These are phyloP conservation scores for Aureobasidium vineae DNA, from an alignment of 2,329 filamentous ascomycete species.

Conservation along the genomic window DNA sequence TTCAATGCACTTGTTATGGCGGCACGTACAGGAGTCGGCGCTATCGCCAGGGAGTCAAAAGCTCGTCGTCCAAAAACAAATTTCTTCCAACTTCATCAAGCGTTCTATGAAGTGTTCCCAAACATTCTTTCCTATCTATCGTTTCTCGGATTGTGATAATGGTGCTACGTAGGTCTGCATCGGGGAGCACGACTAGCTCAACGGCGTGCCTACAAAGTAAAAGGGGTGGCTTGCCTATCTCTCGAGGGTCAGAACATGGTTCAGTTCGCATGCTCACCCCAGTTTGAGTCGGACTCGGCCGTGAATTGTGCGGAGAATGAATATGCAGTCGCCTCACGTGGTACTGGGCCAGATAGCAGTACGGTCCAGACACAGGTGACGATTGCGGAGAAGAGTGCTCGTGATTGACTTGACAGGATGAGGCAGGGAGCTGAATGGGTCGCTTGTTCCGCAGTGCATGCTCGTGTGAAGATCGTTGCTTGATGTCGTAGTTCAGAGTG, in stretches of 20 bases:
- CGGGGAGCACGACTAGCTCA: constrained; percentile 13
- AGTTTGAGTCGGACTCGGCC: neutral
- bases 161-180: neutral
- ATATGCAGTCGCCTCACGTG: constrained; percentile 12
- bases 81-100: constrained; percentile 26
- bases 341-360: neutral
- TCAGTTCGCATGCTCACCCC: neutral
- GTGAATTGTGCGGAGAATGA: constrained; percentile 7
- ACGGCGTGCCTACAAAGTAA: neutral
- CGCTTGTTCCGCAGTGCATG: neutral
- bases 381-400: constrained; percentile 6
- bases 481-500: constrained; percentile 13
- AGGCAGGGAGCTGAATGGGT: neutral
- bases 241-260: constrained; percentile 1
- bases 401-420: neutral
- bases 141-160: neutral
- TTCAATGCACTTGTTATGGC: constrained; percentile 28
- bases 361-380: neutral
- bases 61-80: constrained; percentile 24
- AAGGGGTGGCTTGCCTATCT: neutral
- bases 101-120: constrained; percentile 16
- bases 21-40: constrained; percentile 28
- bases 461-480: constrained; percentile 13
- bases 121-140: neutral
- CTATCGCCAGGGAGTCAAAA: constrained; percentile 26